Evolutionary conservation across 2,329 filamentous ascomycete species (phyloP).

Genomic region (Talaromyces funiculosus): DNA sequence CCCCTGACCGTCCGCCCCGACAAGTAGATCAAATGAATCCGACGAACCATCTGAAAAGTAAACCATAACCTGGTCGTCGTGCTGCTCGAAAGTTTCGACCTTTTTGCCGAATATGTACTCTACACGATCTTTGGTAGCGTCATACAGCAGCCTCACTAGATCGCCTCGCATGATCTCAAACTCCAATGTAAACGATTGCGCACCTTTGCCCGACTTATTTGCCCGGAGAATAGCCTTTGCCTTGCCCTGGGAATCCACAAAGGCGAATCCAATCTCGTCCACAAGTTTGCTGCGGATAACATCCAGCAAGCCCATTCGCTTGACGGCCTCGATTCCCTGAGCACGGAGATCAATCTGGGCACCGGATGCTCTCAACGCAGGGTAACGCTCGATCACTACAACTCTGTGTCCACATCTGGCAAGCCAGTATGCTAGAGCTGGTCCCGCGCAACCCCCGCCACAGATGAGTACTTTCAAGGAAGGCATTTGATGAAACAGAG

Average conservation of each 20-base stretch:
- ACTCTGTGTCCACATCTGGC: slow-evolving; percentile 31
- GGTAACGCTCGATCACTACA: slow-evolving; percentile 40
- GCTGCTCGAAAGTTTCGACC: slow-evolving; percentile 20
- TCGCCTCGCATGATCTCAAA: slow-evolving; percentile 58
- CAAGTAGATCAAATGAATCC: slow-evolving; percentile 47
- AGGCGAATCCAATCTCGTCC: slow-evolving; percentile 43
- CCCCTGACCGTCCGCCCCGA: slow-evolving; percentile 53
- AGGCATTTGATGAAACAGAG: neutral
- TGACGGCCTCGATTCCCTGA: slow-evolving; percentile 47
- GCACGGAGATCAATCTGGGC: slow-evolving; percentile 52
- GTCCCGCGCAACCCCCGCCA: slow-evolving; percentile 37
- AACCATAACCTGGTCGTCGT: slow-evolving; percentile 32
- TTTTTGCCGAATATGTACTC: neutral
- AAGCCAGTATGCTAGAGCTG: slow-evolving; percentile 48
- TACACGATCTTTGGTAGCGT: slow-evolving; percentile 24
- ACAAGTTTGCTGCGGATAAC: slow-evolving; percentile 36
- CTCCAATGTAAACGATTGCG: slow-evolving; percentile 48
- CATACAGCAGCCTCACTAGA: slow-evolving; percentile 48
- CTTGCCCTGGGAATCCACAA: slow-evolving; percentile 41
- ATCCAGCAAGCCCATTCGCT: slow-evolving; percentile 48
- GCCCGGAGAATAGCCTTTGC: slow-evolving; percentile 37
- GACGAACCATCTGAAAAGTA: slow-evolving; percentile 41
- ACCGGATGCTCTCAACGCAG: slow-evolving; percentile 42
- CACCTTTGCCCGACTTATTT: slow-evolving; percentile 39
- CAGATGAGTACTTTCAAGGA: slow-evolving; percentile 45